Evolutionary conservation across 305 asterid species (phyloP).

Genomic region (Caryopteris hybrid): DNA sequence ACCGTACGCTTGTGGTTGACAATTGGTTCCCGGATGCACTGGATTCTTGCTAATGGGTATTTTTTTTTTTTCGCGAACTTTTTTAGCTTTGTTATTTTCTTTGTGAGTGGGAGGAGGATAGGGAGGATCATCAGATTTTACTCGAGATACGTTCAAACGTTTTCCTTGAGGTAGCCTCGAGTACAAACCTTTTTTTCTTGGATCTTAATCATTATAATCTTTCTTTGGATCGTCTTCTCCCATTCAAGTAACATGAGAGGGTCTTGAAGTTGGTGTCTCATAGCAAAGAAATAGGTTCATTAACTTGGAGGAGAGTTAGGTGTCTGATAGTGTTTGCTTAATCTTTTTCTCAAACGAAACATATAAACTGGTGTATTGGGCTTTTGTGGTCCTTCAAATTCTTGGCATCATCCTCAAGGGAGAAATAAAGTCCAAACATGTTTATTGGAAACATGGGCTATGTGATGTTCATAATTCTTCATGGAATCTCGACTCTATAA

Average conservation of each 20-base stretch:
- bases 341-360: constrained; percentile 15
- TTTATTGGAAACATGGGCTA: constrained; percentile 8
- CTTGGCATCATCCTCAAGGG: constrained; percentile 19
- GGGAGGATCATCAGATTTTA: constrained; percentile 39
- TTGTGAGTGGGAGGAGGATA: constrained; percentile 34
- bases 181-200: constrained; percentile 31
- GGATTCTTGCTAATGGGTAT: constrained; percentile 66
- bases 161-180: constrained; percentile 43
- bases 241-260: constrained; percentile 44
- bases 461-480: constrained; percentile 15
- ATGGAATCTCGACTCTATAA: constrained; percentile 18
- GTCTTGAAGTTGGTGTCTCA: constrained; percentile 23
- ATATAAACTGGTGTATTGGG: constrained; percentile 21
- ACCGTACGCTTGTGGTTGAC: constrained; percentile 23
- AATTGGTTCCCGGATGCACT: constrained; percentile 46
- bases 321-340: constrained; percentile 11
- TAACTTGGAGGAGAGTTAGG: constrained; percentile 25
- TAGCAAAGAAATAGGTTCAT: constrained; percentile 43
- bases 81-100: constrained; percentile 23
- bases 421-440: constrained; percentile 18
- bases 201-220: constrained; percentile 32
- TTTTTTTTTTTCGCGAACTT: constrained; percentile 40
- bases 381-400: constrained; percentile 23
- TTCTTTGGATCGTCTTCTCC: constrained; percentile 39
- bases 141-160: constrained; percentile 52